phyloP scores from a whole-genome alignment of 2,329 filamentous ascomycete genomes.

The Pseudocercospora vitis region DNA sequence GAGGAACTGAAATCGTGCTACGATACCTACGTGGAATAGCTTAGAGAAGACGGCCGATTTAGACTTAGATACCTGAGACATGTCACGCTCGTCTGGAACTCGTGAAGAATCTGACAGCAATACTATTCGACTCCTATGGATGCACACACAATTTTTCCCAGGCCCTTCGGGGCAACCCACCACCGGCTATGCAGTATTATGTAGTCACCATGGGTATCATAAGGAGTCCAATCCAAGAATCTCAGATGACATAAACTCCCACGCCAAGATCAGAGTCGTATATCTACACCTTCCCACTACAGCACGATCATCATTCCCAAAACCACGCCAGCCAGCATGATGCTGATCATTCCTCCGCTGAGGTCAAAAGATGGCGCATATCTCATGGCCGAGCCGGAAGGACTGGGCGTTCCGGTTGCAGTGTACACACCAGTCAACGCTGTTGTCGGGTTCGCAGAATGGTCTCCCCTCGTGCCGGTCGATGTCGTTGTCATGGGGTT shows the following conservation, averaged over 20 bases:
- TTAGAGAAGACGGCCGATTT: too few relatives aligned
- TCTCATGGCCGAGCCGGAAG: conserved; percentile 21
- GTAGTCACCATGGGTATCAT: conserved; percentile 3
- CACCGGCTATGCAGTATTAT: not conserved
- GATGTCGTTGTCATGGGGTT: conserved; percentile 29
- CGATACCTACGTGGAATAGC: too few relatives aligned
- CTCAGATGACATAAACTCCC: not conserved
- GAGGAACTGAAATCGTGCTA: too few relatives aligned
- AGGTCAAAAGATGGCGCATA: not conserved
- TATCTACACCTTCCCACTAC: not conserved
- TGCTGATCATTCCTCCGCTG: not conserved
- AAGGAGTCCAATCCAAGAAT: not conserved
- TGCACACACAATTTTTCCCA: not conserved
- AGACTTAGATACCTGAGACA: too few relatives aligned
- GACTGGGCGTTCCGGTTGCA: conserved; percentile 40
- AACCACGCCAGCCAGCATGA: not conserved
- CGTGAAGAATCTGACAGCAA: too few relatives aligned
- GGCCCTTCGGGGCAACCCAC: not conserved
- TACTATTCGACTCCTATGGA: not conserved
- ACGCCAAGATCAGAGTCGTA: not conserved
- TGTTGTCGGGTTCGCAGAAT: conserved; percentile 15
- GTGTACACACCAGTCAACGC: conserved; percentile 41
- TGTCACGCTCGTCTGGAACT: too few relatives aligned
- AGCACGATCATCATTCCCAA: conserved; percentile 14
- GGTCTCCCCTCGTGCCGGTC: conserved; percentile 13